Evolutionary conservation across 768 basidiomycete genomes (phyloP).

Genomic region (Boletus rubescentipes): DNA sequence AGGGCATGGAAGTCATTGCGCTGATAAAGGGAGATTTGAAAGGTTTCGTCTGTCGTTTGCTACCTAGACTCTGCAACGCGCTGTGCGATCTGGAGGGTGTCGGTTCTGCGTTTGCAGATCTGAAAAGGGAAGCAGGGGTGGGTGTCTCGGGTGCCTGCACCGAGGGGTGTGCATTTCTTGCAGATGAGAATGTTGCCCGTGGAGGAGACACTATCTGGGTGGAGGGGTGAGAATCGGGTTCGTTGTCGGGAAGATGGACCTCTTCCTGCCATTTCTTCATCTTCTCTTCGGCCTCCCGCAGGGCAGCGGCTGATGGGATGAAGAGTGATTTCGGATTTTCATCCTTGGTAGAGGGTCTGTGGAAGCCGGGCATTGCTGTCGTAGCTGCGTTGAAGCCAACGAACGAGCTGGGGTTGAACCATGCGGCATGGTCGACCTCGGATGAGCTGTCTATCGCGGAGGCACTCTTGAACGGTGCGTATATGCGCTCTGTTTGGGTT

Average conservation of each 20-base stretch:
- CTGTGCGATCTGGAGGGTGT: conserved; percentile 14
- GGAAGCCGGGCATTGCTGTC: conserved; percentile 19
- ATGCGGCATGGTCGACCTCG: conserved; percentile 41
- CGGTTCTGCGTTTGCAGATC: conserved; percentile 23
- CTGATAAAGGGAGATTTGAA: conserved; percentile 49
- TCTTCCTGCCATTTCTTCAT: conserved; percentile 50
- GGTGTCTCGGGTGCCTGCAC: conserved; percentile 38
- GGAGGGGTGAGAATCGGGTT: conserved; percentile 1
- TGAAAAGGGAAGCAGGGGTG: conserved; percentile 31
- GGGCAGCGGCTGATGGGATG: conserved; percentile 53
- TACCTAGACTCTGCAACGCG: conserved; percentile 6
- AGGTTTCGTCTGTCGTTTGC: conserved; percentile 30
- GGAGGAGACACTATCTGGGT: conserved; percentile 12
- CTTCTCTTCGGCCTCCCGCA: conserved; percentile 54
- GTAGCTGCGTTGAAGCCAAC: conserved; percentile 41
- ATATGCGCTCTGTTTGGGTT: conserved; percentile 6
- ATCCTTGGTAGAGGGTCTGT: conserved; percentile 13
- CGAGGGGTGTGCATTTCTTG: conserved; percentile 37
- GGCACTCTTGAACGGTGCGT: conserved; percentile 20
- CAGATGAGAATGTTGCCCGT: conserved; percentile 37
- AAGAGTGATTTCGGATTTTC: conserved; percentile 30
- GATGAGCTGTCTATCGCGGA: conserved; percentile 6
- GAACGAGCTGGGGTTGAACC: conserved; percentile 43
- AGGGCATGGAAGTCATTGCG: conserved; percentile 5
- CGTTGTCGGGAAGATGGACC: conserved; percentile 16